Evolutionary conservation across 1,284 basidiomycete genomes (phyloP), one percentile per base, ranked within the genome.

Genomic region (Moesziomyces sp.): DNA sequence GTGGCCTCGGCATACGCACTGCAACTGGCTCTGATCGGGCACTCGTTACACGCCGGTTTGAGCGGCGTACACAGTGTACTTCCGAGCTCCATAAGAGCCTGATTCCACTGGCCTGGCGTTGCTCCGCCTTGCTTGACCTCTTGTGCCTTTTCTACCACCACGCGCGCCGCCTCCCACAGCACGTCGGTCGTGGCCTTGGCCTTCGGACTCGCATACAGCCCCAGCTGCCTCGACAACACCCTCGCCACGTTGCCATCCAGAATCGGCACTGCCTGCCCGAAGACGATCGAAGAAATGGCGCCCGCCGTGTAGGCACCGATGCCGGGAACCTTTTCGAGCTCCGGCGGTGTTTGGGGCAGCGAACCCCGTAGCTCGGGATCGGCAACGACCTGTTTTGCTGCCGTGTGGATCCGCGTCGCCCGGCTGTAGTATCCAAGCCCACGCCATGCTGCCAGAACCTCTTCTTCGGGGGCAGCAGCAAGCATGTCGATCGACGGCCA

Each of bases 241-340:
- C 82, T 60, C 6, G 70, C 63, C 14, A 83, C 77, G 26, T 83
- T 83, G 6, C 82, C 82, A 42, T 83, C 82, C 14, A 83, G 55
- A 18, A 83, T 79, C 11, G 81, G 78, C 6, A 70, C 80, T 0
- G 80, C 59, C 18, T 74, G 58, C 3, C 82, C 82, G 44, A 78
- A 83, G 5, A 82, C 81, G 45, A 83, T 83, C 14, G 72, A 74
- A 18, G 72, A 77, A 14, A 83, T 81, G 5, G 82, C 82, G 19
- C 82, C 88, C 11, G 87, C 87, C 0, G 93, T 97, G 83, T 97
- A 97, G 42, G 93, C 87, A 38, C 94, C 94, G 40, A 97, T 91
- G 2, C 95, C 94, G 30, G 93, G 92, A 46, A 97, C 91, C 61
- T 89, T 88, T 85, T 96, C 90, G 87, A 99, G 89, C 18, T 90